These are phyloP conservation scores for Umbelopsis isabellina DNA, from an alignment of 192 early-diverging fungal species.

Conservation along the genomic window DNA sequence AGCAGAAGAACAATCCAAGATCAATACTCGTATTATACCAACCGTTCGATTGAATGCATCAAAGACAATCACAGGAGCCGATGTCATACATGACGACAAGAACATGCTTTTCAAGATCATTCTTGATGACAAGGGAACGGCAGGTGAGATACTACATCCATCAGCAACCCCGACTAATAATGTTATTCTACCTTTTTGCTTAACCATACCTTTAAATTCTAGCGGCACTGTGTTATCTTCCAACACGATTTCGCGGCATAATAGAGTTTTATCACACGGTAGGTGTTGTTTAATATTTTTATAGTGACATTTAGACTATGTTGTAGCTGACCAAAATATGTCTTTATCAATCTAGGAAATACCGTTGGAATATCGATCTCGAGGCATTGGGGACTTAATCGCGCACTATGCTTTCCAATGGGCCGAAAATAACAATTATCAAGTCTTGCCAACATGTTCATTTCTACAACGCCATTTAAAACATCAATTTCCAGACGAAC, in stretches of 20 bases:
- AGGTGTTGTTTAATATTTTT: background rate
- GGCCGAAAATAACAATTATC: conserved; percentile 22
- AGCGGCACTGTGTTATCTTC: conserved; percentile 32
- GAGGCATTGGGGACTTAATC: conserved; percentile 23
- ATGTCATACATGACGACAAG: conserved; percentile 24
- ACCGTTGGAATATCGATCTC: conserved; percentile 25
- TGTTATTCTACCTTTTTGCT: conserved; percentile 1
- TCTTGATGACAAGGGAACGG: conserved; percentile 14
- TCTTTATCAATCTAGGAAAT: conserved; percentile 17
- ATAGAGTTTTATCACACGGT: conserved; percentile 32
- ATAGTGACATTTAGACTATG: background rate
- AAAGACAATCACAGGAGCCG: conserved; percentile 11
- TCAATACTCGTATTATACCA: background rate
- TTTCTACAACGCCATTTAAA: conserved; percentile 28
- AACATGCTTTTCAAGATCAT: conserved; percentile 28
- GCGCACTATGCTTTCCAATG: conserved; percentile 18
- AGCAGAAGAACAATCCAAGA: background rate
- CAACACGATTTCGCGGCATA: conserved; percentile 22
- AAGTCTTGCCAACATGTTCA: conserved; percentile 28
- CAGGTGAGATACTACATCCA: conserved; percentile 2
- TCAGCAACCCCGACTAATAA: background rate
- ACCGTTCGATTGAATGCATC: background rate
- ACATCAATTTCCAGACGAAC: conserved; percentile 10
- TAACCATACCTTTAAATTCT: background rate
- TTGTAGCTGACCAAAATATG: background rate